Conservation (phyloP, 306 rosid species). For the Cyamopsis tetragonoloba region DNA sequence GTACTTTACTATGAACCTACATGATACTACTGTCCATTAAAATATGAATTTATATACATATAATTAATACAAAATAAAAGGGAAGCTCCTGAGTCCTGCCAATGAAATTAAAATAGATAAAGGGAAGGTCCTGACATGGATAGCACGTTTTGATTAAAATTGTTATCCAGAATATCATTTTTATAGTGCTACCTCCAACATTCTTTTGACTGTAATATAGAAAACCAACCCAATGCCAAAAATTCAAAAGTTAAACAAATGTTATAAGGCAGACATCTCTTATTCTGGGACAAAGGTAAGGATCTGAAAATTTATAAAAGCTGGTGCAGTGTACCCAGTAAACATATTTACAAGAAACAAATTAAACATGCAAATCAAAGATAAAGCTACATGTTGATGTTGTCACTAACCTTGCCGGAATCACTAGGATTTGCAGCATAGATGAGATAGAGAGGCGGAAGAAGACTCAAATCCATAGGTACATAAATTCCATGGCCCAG, state of each 20-base stretch:
- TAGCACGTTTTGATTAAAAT: neutral
- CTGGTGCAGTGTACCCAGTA: neutral
- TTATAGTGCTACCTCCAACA: neutral
- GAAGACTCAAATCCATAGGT: constrained; percentile 75
- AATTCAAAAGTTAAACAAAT: neutral
- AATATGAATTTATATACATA: neutral
- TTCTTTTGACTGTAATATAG: neutral
- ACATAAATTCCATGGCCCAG: constrained; percentile 69
- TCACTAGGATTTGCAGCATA: constrained; percentile 92
- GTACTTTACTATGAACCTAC: constrained; percentile 84
- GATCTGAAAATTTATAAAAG: neutral
- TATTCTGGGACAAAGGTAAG: neutral
- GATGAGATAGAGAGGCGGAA: constrained; percentile 75
- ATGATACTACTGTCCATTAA: constrained; percentile 6
- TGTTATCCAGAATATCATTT: neutral
- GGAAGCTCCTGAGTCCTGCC: neutral
- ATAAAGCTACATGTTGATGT: neutral
- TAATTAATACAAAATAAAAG: neutral
- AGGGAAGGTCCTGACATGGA: neutral
- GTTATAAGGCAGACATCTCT: neutral
- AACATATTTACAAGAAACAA: neutral
- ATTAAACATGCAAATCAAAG: neutral
- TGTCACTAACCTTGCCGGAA: constrained; percentile 86
- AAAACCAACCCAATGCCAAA: constrained; percentile 12
- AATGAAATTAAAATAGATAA: neutral